These are phyloP conservation scores for Selenicereus undatus DNA, from an alignment of 148 eudicot species.

Conservation along the genomic window DNA sequence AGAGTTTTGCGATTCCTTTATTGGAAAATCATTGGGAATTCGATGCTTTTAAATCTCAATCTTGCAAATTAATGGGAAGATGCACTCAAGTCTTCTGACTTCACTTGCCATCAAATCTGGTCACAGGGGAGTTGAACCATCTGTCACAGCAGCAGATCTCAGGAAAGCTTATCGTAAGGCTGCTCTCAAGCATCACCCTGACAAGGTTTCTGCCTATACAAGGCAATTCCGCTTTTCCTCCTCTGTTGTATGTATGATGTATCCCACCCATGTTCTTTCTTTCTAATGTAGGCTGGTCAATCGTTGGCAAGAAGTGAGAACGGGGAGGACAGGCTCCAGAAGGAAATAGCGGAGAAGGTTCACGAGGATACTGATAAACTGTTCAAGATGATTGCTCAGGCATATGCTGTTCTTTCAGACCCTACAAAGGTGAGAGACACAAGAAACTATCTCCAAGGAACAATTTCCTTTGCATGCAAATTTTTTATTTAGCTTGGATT, in stretches of 20 bases:
- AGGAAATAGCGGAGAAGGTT: conserved; percentile 68
- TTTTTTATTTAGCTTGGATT: no score
- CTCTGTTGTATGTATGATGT: background rate
- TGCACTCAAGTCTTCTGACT: no score
- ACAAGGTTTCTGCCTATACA: conserved; percentile 54
- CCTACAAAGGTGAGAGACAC: conserved; percentile 53
- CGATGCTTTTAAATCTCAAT: background rate
- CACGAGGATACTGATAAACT: conserved; percentile 84
- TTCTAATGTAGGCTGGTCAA: conserved; percentile 63
- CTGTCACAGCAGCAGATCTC: conserved; percentile 65
- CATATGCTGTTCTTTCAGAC: conserved; percentile 87
- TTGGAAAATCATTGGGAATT: conserved; percentile 3
- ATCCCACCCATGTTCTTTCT: conserved; percentile 7
- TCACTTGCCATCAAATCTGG: background rate
- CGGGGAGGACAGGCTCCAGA: conserved; percentile 77
- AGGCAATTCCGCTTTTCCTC: background rate
- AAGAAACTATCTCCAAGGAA: background rate
- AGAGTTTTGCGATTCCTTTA: background rate
- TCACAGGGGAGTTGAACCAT: conserved; percentile 79
- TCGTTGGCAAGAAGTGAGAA: conserved; percentile 65
- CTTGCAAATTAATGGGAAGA: background rate
- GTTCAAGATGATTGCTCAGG: conserved; percentile 96
- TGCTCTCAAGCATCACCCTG: conserved; percentile 95
- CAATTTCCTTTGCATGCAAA: no score
- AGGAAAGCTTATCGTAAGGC: conserved; percentile 93